Evolutionary conservation across 345 rosid species (phyloP).

Genomic region (Kernera saxatilis): DNA sequence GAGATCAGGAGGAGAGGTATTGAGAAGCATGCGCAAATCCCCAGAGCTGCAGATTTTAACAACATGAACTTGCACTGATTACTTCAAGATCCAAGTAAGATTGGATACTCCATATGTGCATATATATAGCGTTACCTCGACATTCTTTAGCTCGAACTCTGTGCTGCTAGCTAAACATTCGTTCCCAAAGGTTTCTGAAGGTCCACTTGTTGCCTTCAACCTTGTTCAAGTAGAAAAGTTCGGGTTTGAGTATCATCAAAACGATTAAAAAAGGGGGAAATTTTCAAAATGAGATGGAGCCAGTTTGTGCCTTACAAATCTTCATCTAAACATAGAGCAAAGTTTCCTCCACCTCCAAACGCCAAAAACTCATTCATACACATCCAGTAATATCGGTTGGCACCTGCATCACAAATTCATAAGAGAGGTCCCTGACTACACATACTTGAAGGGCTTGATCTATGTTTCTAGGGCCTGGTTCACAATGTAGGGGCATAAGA

Average conservation of each 20-base stretch:
- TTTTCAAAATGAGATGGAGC: not conserved
- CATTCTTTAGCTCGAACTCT: conserved; percentile 71
- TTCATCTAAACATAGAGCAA: conserved; percentile 73
- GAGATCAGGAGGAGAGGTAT: conserved; percentile 31
- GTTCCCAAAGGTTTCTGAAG: conserved; percentile 81
- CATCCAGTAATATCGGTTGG: conserved; percentile 78
- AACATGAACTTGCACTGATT: not conserved
- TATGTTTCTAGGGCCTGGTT: not conserved
- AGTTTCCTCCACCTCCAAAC: conserved; percentile 85
- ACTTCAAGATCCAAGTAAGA: not conserved
- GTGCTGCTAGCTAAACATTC: conserved; percentile 65
- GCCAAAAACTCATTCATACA: conserved; percentile 86
- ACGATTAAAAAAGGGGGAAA: not conserved
- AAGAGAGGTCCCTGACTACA: not conserved
- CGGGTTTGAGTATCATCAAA: not conserved
- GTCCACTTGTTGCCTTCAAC: conserved; percentile 83
- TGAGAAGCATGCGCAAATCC: conserved; percentile 64
- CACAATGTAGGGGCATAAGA: not conserved
- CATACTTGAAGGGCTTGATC: not conserved
- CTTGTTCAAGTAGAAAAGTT: conserved; percentile 34
- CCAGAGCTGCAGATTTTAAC: conserved; percentile 64
- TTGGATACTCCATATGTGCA: not conserved
- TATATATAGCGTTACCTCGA: conserved; percentile 56
- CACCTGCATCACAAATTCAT: conserved; percentile 45
- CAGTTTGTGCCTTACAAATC: conserved; percentile 69